A percentile compares a stretch with the other conserved stretches of the same genome.
These are phyloP conservation scores for Umbelopsis isabellina DNA, from an alignment of 192 early-diverging fungal genomes.

Conservation along the genomic window DNA sequence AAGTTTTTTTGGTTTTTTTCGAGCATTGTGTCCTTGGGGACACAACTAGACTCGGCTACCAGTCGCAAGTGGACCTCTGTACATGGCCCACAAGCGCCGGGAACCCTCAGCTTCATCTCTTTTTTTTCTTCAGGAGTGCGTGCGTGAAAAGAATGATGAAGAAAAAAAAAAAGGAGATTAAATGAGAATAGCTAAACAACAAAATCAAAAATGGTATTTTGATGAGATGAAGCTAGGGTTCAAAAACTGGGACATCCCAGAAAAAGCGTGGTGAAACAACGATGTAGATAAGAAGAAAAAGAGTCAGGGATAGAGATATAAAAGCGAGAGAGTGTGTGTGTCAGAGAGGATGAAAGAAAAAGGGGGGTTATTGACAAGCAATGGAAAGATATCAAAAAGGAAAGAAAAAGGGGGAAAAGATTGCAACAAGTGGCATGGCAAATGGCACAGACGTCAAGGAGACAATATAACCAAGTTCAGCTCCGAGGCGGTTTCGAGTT, in stretches of 20 bases:
- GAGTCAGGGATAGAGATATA: not conserved
- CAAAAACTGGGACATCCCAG: constrained; percentile 24
- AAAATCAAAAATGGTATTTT: not conserved
- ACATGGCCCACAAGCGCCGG: constrained; percentile 14
- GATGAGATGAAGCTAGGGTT: constrained; percentile 7
- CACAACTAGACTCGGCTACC: not conserved
- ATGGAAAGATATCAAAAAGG: constrained; percentile 5
- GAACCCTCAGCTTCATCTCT: not conserved
- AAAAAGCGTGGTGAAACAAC: constrained; percentile 19
- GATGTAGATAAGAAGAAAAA: not conserved
- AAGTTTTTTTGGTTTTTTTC: constrained; percentile 23
- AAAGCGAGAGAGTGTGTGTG: no score
- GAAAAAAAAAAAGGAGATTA: no score
- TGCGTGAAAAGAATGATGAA: not conserved
- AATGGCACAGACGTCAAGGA: not conserved
- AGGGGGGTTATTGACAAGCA: not conserved
- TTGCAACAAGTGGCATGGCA: not conserved
- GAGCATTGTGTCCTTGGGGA: not conserved
- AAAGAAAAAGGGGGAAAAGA: not conserved
- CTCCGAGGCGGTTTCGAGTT: not conserved
- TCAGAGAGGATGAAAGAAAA: not conserved
- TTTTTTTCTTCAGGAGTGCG: not conserved
- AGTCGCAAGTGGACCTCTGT: constrained; percentile 18
- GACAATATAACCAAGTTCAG: not conserved
- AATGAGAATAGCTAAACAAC: no score